phyloP scores from a whole-genome alignment of 2,329 filamentous ascomycete genomes.

The Aspergillus neotritici region DNA sequence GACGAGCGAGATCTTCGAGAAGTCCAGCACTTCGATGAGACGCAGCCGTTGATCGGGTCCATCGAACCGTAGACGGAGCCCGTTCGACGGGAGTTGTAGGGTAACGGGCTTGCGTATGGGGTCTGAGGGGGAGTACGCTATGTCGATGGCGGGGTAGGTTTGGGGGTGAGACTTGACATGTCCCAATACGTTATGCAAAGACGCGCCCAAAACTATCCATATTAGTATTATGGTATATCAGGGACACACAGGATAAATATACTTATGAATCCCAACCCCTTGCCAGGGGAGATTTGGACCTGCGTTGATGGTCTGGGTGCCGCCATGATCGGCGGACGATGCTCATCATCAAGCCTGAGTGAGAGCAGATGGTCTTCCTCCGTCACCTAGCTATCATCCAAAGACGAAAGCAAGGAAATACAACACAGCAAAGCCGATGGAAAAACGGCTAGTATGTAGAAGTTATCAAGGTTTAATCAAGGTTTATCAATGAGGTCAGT shows the following conservation, averaged over 20 bases:
- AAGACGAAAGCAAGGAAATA: too few species aligned
- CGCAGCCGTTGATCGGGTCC: constrained; percentile 86
- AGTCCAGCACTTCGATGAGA: constrained; percentile 85
- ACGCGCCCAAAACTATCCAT: constrained; percentile 71
- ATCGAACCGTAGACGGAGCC: constrained; percentile 85
- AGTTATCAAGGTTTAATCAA: too few species aligned
- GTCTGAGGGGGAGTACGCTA: constrained; percentile 69
- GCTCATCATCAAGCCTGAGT: constrained; percentile 8
- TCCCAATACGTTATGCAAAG: constrained; percentile 81
- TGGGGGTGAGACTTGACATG: constrained; percentile 82
- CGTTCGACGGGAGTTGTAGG: constrained; percentile 74
- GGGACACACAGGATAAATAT: constrained; percentile 22
- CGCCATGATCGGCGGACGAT: constrained; percentile 26
- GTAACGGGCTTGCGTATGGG: constrained; percentile 72
- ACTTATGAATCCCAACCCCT: constrained; percentile 59
- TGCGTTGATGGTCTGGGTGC: constrained; percentile 27
- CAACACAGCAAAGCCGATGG: too few species aligned
- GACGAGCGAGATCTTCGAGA: constrained; percentile 73
- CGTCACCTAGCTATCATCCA: too few species aligned
- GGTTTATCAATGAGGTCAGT: too few species aligned
- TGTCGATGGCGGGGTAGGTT: constrained; percentile 73
- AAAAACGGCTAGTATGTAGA: too few species aligned
- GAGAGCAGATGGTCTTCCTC: not conserved
- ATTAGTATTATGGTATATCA: constrained; percentile 19
- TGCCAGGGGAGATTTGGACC: constrained; percentile 62